Conservation (phyloP, 202 grass and related monocot species). For the Setaria viridis region DNA sequence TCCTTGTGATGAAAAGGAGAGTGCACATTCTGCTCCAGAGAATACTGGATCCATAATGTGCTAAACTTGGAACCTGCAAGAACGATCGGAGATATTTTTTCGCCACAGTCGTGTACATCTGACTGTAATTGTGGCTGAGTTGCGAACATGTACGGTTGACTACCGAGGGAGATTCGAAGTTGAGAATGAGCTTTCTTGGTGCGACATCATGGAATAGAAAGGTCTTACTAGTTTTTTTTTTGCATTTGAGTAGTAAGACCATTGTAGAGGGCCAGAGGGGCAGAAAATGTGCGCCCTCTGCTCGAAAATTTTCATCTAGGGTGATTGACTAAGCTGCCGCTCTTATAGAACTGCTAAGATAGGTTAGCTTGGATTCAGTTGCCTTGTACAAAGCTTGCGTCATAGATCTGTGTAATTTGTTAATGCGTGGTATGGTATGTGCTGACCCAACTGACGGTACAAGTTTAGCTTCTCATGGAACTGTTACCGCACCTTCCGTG, state of each 20-base stretch:
- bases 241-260: slow-evolving; percentile 25
- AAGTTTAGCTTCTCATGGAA: no score
- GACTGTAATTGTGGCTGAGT: background rate
- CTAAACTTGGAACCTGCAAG: slow-evolving; percentile 1
- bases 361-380: background rate
- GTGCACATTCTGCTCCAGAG: slow-evolving; percentile 12
- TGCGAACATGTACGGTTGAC: slow-evolving; percentile 27
- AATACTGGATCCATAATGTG: slow-evolving; percentile 23
- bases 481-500: no score
- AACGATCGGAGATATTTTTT: slow-evolving; percentile 34
- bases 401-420: no score
- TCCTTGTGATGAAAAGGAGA: slow-evolving; percentile 22
- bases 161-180: background rate
- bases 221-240: slow-evolving; percentile 26
- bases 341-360: slow-evolving; percentile 21
- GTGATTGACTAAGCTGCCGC: background rate
- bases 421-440: no score
- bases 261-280: background rate
- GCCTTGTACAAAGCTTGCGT: no score
- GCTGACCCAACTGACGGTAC: no score
- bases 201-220: background rate
- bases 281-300: background rate
- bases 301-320: background rate
- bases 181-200: slow-evolving; percentile 15
- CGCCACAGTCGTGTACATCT: background rate